A percentile compares a stretch with the other conserved stretches of the same genome.
Conservation (phyloP, 2,329 filamentous ascomycete genomes). For the Monilinia polystroma region DNA sequence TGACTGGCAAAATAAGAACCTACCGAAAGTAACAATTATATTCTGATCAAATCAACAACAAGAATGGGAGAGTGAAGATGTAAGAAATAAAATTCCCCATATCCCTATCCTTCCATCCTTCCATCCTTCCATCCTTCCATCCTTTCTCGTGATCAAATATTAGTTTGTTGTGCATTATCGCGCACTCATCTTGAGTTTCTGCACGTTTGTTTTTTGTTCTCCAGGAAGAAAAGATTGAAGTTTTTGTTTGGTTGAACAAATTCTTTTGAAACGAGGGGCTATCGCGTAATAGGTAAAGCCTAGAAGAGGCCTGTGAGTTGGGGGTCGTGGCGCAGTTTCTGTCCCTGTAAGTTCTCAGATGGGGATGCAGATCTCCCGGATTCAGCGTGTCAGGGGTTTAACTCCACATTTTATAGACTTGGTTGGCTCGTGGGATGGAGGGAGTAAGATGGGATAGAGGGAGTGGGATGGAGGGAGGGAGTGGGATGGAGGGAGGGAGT, state of each 20-base stretch:
- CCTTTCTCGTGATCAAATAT: background rate
- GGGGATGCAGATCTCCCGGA: background rate
- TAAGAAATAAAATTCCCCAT: background rate
- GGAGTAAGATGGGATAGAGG: too few relatives aligned
- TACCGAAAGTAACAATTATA: background rate
- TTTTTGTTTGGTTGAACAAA: background rate
- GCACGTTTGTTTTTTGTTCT: slow-evolving; percentile 11
- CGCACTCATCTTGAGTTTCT: background rate
- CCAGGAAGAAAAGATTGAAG: background rate
- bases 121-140: background rate
- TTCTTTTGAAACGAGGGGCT: background rate
- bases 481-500: background rate
- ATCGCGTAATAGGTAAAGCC: slow-evolving; percentile 1
- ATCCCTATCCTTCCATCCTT: too few relatives aligned
- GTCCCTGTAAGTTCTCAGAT: background rate
- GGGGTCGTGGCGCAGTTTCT: background rate
- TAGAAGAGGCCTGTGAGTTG: background rate
- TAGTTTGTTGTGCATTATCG: slow-evolving; percentile 3
- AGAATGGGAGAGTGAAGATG: background rate
- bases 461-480: background rate
- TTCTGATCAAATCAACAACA: background rate
- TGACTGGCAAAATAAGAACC: background rate
- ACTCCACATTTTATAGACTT: background rate
- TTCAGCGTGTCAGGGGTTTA: background rate
- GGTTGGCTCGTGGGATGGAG: background rate